Evolutionary conservation across 2,329 filamentous ascomycete genomes (phyloP).

Genomic region (Aspergillus costaricaensis): DNA sequence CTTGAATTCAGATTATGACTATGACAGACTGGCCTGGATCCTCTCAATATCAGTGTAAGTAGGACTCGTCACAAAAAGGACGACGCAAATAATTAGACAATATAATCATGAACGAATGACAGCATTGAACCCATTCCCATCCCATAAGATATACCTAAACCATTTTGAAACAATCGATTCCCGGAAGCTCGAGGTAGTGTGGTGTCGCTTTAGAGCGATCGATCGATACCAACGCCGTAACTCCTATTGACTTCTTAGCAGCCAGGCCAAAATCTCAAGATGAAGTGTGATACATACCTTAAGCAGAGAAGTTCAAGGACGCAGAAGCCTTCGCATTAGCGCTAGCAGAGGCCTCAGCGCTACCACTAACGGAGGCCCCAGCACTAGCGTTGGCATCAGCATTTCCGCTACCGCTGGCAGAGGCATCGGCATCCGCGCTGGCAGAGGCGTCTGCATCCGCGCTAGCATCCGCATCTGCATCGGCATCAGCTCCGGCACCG

Average conservation of each 20-base stretch:
- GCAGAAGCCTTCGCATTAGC: constrained; percentile 12
- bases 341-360: constrained; percentile 10
- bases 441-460: background rate
- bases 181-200: background rate
- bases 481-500: background rate
- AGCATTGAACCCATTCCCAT: background rate
- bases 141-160: background rate
- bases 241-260: background rate
- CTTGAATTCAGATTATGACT: background rate
- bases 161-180: background rate
- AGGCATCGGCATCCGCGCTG: background rate
- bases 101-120: background rate
- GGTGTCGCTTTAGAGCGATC: background rate
- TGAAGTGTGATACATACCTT: background rate
- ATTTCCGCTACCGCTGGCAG: background rate
- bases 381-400: constrained; percentile 6
- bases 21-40: background rate
- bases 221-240: background rate
- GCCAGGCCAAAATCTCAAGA: too few species aligned
- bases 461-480: background rate
- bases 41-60: background rate
- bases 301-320: background rate
- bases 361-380: background rate
- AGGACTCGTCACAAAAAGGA: background rate
- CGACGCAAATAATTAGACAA: background rate